Evolutionary conservation across 768 basidiomycete species (phyloP), one percentile per base, ranked within the genome.

Genomic region (Mycena floridula): DNA sequence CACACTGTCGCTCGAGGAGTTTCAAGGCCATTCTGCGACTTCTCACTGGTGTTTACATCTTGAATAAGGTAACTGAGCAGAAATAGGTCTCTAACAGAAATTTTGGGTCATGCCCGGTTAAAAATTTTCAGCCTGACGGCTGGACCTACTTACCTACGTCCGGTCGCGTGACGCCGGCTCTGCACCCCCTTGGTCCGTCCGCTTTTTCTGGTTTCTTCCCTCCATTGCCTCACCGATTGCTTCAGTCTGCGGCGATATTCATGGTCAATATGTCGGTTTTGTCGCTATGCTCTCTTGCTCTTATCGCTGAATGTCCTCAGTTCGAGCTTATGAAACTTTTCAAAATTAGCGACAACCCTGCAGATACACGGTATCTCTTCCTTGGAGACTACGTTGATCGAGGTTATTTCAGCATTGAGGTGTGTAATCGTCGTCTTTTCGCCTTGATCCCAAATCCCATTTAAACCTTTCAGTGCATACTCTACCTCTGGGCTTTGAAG

Each of bases 401-500:
- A 61, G 91, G 91, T 9, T 93, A 93, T 64, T 93, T 93, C 65
- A 90, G 88, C 55, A 90, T 93, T 53, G 91, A 93, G 74, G 90
- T 87, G 42, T 42, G 71, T 54, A n/a, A 15, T 40, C 42, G 32
- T 15, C 43, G 37, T 30, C 25, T 40, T 36, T 40, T 42, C 41
- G 35, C 42, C 37, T 25, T 38, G 12, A 32, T 38, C 22, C 21
- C 32, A 11, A 38, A 40, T 46, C 5, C 6, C n/a, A 27, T 42
- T 20, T 20, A 12, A 40, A 27, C 38, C 25, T 25, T 56, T 57
- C 62, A 98, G 94, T 98, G 95, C 61, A 94, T 98, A 16, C 70
- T 98, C 38, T 99, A 99, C 64, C 76, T 99, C 23, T 99, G 94
- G 94, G 79, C 92, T 2, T 74, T 99, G 63, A 99, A 99, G 73